Evolutionary conservation across 1,139 yeast species (phyloP).

Genomic region (Saccharomycopsis hybrid): DNA sequence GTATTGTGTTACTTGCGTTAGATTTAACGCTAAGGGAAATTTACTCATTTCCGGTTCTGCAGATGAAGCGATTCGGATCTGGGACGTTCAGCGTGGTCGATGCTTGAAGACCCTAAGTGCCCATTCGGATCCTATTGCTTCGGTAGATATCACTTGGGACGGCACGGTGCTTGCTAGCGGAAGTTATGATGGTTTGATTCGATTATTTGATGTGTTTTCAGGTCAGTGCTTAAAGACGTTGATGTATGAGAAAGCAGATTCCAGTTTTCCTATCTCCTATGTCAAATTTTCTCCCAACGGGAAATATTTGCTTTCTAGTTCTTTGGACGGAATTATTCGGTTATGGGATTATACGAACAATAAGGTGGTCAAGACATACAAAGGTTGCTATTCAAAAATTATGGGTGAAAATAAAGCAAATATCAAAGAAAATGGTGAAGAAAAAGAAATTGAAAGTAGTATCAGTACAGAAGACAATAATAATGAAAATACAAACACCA

Average conservation of each 20-base stretch:
- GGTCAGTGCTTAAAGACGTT: slow-evolving; percentile 91
- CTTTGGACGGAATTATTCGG: slow-evolving; percentile 72
- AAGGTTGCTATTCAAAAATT: neutral
- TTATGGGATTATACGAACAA: slow-evolving; percentile 69
- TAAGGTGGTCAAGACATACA: slow-evolving; percentile 69
- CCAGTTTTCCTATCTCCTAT: slow-evolving; percentile 71
- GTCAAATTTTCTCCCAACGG: slow-evolving; percentile 81
- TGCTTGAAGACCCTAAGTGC: slow-evolving; percentile 81
- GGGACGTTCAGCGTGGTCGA: slow-evolving; percentile 76
- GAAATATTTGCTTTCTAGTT: slow-evolving; percentile 67
- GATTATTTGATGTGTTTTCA: slow-evolving; percentile 80
- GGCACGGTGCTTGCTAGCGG: slow-evolving; percentile 82
- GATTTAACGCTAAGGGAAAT: slow-evolving; percentile 70
- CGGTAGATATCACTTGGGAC: slow-evolving; percentile 69
- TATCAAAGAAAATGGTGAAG: neutral
- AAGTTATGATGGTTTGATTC: slow-evolving; percentile 81
- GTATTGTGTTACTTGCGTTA: slow-evolving; percentile 71
- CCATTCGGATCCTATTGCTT: slow-evolving; percentile 85
- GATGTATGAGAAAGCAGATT: slow-evolving; percentile 63
- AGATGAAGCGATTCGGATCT: slow-evolving; percentile 84
- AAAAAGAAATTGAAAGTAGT: slow-evolving; percentile 4
- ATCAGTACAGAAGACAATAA: slow-evolving; percentile 4
- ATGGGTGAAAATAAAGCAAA: slow-evolving; percentile 5
- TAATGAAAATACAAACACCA: neutral
- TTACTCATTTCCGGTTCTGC: slow-evolving; percentile 76